phyloP scores from a whole-genome alignment of 148 eudicot genomes.

The Hydrangea macrophylla region DNA sequence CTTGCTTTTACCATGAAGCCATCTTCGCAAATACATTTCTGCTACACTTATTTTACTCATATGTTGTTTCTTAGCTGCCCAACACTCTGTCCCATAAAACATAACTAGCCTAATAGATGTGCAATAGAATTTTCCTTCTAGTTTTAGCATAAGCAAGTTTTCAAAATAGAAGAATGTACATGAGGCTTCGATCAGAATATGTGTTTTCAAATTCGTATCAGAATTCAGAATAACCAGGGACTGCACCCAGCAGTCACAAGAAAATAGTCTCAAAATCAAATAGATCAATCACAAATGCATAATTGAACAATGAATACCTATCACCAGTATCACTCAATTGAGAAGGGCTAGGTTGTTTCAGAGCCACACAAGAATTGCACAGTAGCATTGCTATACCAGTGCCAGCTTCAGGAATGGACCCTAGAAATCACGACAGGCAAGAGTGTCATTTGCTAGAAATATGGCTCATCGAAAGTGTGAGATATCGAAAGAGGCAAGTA shows the following conservation, averaged over 20 bases:
- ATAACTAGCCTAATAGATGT: too few relatives aligned
- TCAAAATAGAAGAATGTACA: background rate
- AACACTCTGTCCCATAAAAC: too few relatives aligned
- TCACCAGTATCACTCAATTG: conserved; percentile 21
- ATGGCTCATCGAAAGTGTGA: background rate
- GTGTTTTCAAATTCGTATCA: too few relatives aligned
- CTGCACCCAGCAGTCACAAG: background rate
- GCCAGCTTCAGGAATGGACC: conserved; percentile 40
- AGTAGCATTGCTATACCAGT: conserved; percentile 28
- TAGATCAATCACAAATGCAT: background rate
- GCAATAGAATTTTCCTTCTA: background rate
- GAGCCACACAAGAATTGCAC: conserved; percentile 43
- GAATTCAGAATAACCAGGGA: background rate
- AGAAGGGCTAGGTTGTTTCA: conserved; percentile 29
- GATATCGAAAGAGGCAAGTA: conserved; percentile 4
- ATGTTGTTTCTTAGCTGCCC: too few relatives aligned
- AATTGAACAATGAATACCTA: conserved; percentile 37
- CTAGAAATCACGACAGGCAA: conserved; percentile 27
- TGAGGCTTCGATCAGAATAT: background rate
- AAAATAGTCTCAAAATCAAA: background rate
- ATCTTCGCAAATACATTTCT: too few relatives aligned
- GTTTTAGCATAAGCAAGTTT: background rate
- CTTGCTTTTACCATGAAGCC: too few relatives aligned
- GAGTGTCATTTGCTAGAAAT: background rate
- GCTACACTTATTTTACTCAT: too few relatives aligned